Percentiles rank a stretch among this genome's conserved stretches.
Conservation (phyloP, 2,329 filamentous ascomycete genomes). For the Teratosphaeria epicoccoides region DNA sequence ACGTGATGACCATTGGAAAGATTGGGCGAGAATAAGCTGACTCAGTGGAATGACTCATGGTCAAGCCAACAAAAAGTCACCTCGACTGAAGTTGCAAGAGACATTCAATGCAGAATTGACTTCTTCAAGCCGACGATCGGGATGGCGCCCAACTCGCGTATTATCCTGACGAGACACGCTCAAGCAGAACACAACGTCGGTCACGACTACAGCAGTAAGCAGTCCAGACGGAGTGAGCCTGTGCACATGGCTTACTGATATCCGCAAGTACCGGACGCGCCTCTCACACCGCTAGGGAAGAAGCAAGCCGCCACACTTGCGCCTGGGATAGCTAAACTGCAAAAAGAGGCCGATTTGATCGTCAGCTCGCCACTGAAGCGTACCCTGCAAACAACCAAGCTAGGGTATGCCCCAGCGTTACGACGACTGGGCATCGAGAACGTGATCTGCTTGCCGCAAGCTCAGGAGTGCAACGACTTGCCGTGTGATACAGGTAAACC, state of each 20-base stretch:
- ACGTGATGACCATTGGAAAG: too few relatives aligned
- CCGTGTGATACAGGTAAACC: conserved; percentile 21
- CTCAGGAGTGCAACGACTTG: conserved; percentile 25
- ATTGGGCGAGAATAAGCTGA: too few relatives aligned
- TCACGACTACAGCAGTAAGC: conserved; percentile 22
- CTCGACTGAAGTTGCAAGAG: too few relatives aligned
- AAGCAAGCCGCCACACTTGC: conserved; percentile 25
- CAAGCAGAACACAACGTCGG: conserved; percentile 27
- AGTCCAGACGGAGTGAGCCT: too few relatives aligned
- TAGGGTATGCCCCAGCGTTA: conserved; percentile 20
- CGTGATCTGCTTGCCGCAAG: conserved; percentile 22
- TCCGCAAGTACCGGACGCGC: conserved; percentile 26
- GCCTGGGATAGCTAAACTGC: conserved; percentile 14
- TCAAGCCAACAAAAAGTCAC: too few relatives aligned
- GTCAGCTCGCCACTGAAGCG: conserved; percentile 23
- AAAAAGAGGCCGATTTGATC: conserved; percentile 19
- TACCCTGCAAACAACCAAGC: conserved; percentile 24
- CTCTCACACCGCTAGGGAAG: conserved; percentile 23
- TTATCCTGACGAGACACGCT: conserved; percentile 24
- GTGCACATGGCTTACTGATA: too few relatives aligned
- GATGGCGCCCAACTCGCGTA: conserved; percentile 26
- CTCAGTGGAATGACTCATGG: too few relatives aligned
- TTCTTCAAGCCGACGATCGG: too few relatives aligned
- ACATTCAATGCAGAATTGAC: too few relatives aligned
- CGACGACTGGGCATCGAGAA: conserved; percentile 18